Base-by-base conservation (phyloP, 2,329 filamentous ascomycete genomes). In the Tolypocladium capitatum region DNA sequence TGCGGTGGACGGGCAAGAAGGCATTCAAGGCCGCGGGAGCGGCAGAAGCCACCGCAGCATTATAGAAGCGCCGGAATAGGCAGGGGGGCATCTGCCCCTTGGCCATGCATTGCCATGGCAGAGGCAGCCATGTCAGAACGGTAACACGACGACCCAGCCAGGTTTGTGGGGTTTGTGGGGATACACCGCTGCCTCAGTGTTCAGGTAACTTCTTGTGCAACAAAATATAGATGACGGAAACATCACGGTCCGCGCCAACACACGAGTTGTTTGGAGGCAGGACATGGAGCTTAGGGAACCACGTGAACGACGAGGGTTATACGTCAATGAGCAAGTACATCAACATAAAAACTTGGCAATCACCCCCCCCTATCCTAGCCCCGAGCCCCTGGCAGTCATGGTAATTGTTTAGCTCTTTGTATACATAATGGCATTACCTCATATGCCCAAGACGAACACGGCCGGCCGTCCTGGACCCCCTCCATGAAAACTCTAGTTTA, bases 21-120 rank as follows among this genome's bases (percentile, higher is more conserved):
- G 63, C 71, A 0, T 86, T 84, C 66, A 79, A 76, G 58, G 75
- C 69, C n/a, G 69, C 73, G 1, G 84, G 84, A 28, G 76, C 72
- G 9, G 70, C 76, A n/a, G 77, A 78, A 56, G 81, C 79, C 8
- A 77, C 77, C 24, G 66, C 73, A 45, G 72, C 73, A 32, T 67
- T 80, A 65, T 76, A 67, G 53, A 52, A 38, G 40, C 28, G 34
- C 18, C 13, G 18, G 8, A 21, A 3, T 8, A 5, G 14, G 31
- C 34, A 6, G 32, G 13, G 28, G 2, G 33, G 11, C 14, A 21
- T 10, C 24, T 28, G 14, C 38, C 16, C 38, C 16, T 28, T n/a
- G 14, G 38, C 28, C 5, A 44, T 31, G 11, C 3, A 13, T 16
- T 7, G 20, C 14, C 28, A 33, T 5, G n/a, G 30, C n/a, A 32